Conservation (phyloP, 306 rosid genomes). For the Ormosia semicastrata region DNA sequence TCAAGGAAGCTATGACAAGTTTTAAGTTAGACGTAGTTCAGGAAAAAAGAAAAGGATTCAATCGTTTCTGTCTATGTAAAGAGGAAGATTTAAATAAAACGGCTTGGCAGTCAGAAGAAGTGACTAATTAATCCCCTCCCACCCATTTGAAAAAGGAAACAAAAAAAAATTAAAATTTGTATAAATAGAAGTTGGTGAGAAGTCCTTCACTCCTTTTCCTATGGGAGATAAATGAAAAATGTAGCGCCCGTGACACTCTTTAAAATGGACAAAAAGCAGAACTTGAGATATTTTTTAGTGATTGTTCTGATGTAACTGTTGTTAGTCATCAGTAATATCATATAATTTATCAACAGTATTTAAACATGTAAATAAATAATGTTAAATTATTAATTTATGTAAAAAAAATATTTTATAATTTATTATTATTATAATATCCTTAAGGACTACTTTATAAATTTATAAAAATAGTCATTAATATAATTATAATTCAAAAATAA, state of each 20-base stretch:
- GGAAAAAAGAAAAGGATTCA: neutral
- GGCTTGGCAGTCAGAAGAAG: neutral
- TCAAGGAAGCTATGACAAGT: neutral
- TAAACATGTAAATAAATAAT: too few relatives aligned
- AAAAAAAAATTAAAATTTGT: neutral
- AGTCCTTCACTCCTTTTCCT: neutral
- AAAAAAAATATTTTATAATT: too few relatives aligned
- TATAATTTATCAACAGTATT: too few relatives aligned
- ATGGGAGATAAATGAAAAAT: slow-evolving; percentile 19
- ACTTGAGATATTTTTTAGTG: neutral
- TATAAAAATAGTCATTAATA: too few relatives aligned
- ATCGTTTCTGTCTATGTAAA: neutral
- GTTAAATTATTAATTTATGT: too few relatives aligned
- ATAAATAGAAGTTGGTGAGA: slow-evolving; percentile 22
- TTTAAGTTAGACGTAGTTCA: neutral
- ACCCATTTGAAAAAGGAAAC: neutral
- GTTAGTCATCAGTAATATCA: too few relatives aligned
- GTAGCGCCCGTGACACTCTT: slow-evolving; percentile 29
- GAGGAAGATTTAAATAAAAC: neutral
- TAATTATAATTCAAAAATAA: too few relatives aligned
- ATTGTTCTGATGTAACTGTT: too few relatives aligned
- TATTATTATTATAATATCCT: too few relatives aligned
- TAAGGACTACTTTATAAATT: too few relatives aligned
- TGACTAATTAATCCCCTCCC: neutral
- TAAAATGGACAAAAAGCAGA: neutral